phyloP scores from a whole-genome alignment of 225 moss, liverwort and hornwort species.

The Thuidium tamariscinum region DNA sequence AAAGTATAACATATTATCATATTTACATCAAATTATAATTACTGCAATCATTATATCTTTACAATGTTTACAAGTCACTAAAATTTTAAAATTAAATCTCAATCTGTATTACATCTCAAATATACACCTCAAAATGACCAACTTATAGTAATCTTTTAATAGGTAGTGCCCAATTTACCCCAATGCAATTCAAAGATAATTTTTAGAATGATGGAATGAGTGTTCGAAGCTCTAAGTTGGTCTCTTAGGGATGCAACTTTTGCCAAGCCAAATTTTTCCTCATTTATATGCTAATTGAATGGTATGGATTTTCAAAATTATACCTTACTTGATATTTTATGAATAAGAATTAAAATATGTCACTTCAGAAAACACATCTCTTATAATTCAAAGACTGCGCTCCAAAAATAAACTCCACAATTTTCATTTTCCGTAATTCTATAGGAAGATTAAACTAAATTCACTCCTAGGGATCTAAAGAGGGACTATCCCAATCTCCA shows the following conservation, averaged over 20 bases:
- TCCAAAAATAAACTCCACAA: neutral
- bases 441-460: neutral
- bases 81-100: neutral
- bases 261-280: neutral
- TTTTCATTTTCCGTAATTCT: neutral
- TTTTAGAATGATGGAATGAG: neutral
- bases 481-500: neutral
- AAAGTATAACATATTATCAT: neutral
- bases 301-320: neutral
- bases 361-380: neutral
- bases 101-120: too few relatives aligned
- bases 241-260: neutral
- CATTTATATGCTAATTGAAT: neutral
- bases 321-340: neutral
- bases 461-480: neutral
- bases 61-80: neutral
- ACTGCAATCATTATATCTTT: neutral
- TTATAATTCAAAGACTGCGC: neutral
- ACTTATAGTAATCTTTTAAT: neutral
- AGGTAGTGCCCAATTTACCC: rapidly evolving
- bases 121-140: neutral
- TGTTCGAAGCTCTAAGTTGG: neutral
- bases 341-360: neutral
- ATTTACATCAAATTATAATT: neutral
- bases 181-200: neutral